Conservation (phyloP, 78 protist species). For the Pirum gemmata region DNA sequence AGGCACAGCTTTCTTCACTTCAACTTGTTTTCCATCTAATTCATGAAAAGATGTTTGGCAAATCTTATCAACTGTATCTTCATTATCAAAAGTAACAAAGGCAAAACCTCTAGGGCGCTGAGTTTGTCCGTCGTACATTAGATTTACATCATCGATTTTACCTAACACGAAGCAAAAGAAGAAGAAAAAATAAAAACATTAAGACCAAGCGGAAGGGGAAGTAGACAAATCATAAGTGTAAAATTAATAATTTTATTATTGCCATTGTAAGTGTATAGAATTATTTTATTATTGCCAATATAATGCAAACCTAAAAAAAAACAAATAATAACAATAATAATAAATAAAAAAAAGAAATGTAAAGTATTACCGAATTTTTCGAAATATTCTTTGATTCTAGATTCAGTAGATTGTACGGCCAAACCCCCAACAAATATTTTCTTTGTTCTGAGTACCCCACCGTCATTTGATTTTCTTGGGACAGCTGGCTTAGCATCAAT, state of each 20-base stretch:
- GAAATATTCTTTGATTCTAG: neutral
- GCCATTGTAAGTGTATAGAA: too few relatives aligned
- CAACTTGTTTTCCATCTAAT: conserved; percentile 33
- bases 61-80: neutral
- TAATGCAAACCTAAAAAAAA: too few relatives aligned
- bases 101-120: conserved; percentile 31
- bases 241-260: too few relatives aligned
- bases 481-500: conserved; percentile 13
- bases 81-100: conserved; percentile 19
- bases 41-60: neutral
- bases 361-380: neutral
- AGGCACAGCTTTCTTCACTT: conserved; percentile 41
- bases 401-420: conserved; percentile 11
- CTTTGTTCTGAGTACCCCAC: neutral
- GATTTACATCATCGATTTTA: neutral
- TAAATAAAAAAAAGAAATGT: too few relatives aligned
- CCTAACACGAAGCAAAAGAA: too few relatives aligned
- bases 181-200: too few relatives aligned
- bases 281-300: too few relatives aligned
- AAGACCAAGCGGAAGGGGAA: too few relatives aligned
- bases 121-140: neutral
- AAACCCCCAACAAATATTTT: conserved; percentile 45
- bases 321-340: too few relatives aligned
- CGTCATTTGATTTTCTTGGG: neutral
- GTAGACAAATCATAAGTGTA: too few relatives aligned